phyloP scores from a whole-genome alignment of 148 eudicot genomes.

The Gaultheria prostrata region DNA sequence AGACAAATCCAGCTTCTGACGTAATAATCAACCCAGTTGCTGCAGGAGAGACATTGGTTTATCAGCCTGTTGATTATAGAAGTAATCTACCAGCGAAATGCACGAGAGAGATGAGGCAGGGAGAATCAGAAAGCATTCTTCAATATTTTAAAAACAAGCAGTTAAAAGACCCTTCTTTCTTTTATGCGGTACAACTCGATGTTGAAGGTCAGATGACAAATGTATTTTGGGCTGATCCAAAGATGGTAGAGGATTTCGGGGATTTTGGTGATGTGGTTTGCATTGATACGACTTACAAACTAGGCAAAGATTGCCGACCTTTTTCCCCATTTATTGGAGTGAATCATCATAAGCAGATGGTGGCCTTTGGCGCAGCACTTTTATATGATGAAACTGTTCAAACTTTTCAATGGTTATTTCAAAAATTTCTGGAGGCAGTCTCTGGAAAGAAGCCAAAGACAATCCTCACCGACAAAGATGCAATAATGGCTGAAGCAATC shows the following conservation, averaged over 20 bases:
- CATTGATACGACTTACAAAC: constrained; percentile 32
- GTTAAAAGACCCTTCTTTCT: constrained; percentile 27
- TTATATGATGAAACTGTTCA: constrained; percentile 35
- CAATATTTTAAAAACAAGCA: constrained; percentile 23
- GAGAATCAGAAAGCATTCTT: constrained; percentile 26
- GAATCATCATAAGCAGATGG: constrained; percentile 33
- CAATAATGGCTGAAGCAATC: constrained; percentile 24
- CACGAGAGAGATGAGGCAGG: constrained; percentile 22
- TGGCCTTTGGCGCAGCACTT: constrained; percentile 31
- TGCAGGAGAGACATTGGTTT: constrained; percentile 14
- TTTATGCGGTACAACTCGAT: constrained; percentile 32
- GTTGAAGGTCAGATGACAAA: constrained; percentile 30
- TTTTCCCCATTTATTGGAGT: constrained; percentile 30
- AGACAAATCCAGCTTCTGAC: constrained; percentile 13
- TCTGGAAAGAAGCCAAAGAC: constrained; percentile 34
- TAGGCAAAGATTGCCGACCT: constrained; percentile 28
- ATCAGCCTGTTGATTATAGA: constrained; percentile 13
- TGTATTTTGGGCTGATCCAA: constrained; percentile 32
- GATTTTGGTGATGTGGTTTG: constrained; percentile 32
- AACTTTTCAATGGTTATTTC: constrained; percentile 37
- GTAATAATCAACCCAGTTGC: constrained; percentile 13
- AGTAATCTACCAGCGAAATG: constrained; percentile 22
- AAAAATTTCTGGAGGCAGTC: constrained; percentile 31
- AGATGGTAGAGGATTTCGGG: constrained; percentile 35
- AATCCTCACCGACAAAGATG: constrained; percentile 26